Base-by-base conservation (phyloP, 495 filamentous ascomycete genomes). In the Hypoxylon trugodes region DNA sequence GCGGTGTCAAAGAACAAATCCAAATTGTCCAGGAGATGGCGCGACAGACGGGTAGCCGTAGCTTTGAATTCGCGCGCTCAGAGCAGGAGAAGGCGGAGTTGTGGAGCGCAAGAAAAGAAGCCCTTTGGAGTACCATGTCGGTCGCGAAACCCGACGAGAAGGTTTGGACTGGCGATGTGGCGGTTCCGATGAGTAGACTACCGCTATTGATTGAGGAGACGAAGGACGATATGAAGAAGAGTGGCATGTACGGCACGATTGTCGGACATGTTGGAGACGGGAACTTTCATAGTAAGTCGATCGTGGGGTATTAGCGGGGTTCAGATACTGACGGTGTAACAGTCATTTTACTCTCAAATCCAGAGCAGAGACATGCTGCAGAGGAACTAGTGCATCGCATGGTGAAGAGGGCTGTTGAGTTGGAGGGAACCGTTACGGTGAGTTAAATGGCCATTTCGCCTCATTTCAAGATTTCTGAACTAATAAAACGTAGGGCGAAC, bases 51-150 rank as follows among this genome's bases (percentile, higher is more conserved):
- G 87, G 89, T 18, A 84, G 84, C 43, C 74, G 84, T 57, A 81
- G 82, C 18, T 96, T 96, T 66, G 90, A 93, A 57, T 96, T 96
- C 73, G 93, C 93, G 4, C 81, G 77, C 48, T 84, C 78, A 65
- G 79, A 85, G 22, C 70, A 79, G 18, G 92, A 97, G 77, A 85
- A 85, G 60, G 78, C 83, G 15, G 90, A 93, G 62, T 79, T 97
- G 37, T 97, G 93, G 93, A 88, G 84, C 40, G 93, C 93, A 25
- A 78, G 93, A 16, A 97, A 97, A 69, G 89, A 95, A 75, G 88
- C 90, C 0, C 75, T 97, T 9, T 97, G 92, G 92, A 73, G 70
- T 35, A 83, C 87, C 36, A 86, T 90, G 82, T 81, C 86, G 8
- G 74, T 79, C 18, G 72, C 79, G 33, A 75, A 79, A 61, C 81